Base-by-base conservation (phyloP, 2,329 filamentous ascomycete species). In the Colletotrichum paranaense region DNA sequence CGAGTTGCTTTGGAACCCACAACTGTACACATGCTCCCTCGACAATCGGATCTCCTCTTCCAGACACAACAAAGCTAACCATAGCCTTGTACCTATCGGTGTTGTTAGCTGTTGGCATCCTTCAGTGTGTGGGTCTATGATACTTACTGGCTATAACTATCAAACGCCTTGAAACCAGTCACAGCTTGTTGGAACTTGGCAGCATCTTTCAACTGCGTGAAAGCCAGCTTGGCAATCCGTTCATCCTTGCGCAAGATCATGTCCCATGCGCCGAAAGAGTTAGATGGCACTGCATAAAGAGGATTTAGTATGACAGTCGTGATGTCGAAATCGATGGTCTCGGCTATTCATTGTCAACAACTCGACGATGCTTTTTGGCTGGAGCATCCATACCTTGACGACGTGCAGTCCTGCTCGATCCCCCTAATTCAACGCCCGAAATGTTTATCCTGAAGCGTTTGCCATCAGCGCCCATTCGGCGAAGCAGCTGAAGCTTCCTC, bases 131-230 rank as follows among this genome's bases (percentile, higher is more conserved):
- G 22, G 12, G n/a, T n/a, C 22, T 62, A 24, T 32, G 2, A 28
- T 12, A 55, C 64, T 28, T 77, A 81, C 72, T 81, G 78, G 1
- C 73, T 76, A 30, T 79, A 80, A 19, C 68, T 75, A 4, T 76
- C 77, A 73, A 76, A 81, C 0, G 77, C 76, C 58, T 80, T 82
- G 69, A 79, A 82, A 0, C 80, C 80, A 6, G 79, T 82, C 11
- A 82, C 64, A 3, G 78, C 80, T 58, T 82, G 81, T 42, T 82
- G 81, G 24, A 82, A 82, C 57, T 77, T 79, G 2, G 81, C 67
- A 24, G 79, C 74, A 42, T 81, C 77, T 16, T 76, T 77, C 24
- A 76, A 73, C 6, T 75, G 72, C 1, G 68, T 75, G 22, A 82
- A 82, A 1, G 76, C 67, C 19, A 82, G 71, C 19, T 77, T 76